Percentiles rank a stretch among this genome's conserved stretches.
Conservation (phyloP, 2,329 filamentous ascomycete species). For the Emergomyces pasteurianus region DNA sequence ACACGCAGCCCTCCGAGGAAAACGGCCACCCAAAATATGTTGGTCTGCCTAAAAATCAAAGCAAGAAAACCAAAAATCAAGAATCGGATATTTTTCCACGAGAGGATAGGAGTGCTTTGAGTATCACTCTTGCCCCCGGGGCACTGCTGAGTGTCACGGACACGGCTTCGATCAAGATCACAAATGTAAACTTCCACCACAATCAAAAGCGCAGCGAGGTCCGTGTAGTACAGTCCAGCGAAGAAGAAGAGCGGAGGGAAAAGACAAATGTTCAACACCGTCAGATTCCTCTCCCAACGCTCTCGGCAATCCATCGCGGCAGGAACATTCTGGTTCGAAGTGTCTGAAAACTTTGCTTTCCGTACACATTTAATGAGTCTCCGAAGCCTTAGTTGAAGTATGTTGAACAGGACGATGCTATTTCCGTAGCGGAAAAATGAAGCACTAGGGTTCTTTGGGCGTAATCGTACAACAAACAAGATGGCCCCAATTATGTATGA, state of each 20-base stretch:
- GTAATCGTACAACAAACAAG: constrained; percentile 15
- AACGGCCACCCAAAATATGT: constrained; percentile 78
- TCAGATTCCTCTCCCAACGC: constrained; percentile 12
- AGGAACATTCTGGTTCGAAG: neutral
- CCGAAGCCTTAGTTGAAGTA: constrained; percentile 42
- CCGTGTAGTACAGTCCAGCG: constrained; percentile 88
- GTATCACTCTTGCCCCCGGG: constrained; percentile 4
- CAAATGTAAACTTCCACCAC: constrained; percentile 58
- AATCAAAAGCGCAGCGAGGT: constrained; percentile 66
- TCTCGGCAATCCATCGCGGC: constrained; percentile 9
- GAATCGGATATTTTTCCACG: constrained; percentile 24
- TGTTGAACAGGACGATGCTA: constrained; percentile 22
- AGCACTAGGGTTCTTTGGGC: constrained; percentile 23
- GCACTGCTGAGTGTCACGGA: neutral
- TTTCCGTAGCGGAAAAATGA: constrained; percentile 28
- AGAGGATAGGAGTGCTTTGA: neutral
- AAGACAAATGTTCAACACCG: constrained; percentile 63
- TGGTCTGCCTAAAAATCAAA: constrained; percentile 79
- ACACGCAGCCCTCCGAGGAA: constrained; percentile 36
- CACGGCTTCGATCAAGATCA: constrained; percentile 27
- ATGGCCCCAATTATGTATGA: constrained; percentile 35
- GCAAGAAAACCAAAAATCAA: constrained; percentile 51
- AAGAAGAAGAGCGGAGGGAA: constrained; percentile 96
- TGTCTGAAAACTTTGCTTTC: constrained; percentile 5
- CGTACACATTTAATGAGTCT: constrained; percentile 39